phyloP scores from a whole-genome alignment of 2,329 filamentous ascomycete genomes.

The Ascochyta lentis region DNA sequence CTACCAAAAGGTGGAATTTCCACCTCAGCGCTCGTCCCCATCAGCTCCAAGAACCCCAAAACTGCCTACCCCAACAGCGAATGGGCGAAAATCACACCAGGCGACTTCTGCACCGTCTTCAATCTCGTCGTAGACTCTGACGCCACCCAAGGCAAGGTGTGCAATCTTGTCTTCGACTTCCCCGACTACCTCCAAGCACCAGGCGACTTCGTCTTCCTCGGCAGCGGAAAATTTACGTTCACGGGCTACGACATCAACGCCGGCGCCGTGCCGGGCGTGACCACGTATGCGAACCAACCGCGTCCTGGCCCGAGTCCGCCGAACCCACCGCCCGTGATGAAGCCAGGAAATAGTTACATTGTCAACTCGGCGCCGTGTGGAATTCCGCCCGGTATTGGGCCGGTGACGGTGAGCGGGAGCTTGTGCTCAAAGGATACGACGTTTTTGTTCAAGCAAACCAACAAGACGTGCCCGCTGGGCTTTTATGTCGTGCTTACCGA shows the following conservation, averaged over 20 bases:
- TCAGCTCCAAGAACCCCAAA: conserved; percentile 28
- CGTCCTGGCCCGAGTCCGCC: conserved; percentile 25
- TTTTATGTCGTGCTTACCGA: conserved; percentile 38
- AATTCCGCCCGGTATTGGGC: conserved; percentile 25
- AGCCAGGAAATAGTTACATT: conserved; percentile 34
- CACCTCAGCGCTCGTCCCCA: conserved; percentile 29
- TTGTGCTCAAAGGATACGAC: conserved; percentile 33
- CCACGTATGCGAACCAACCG: conserved; percentile 37
- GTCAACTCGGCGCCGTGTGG: conserved; percentile 32
- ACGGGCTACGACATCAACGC: conserved; percentile 31
- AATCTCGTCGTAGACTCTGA: conserved; percentile 33
- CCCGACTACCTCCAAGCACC: conserved; percentile 22
- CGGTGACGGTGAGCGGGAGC: conserved; percentile 27
- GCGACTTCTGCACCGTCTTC: conserved; percentile 42
- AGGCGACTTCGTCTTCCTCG: conserved; percentile 24
- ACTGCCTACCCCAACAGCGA: conserved; percentile 24
- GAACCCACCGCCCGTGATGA: conserved; percentile 25
- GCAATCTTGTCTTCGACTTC: conserved; percentile 42
- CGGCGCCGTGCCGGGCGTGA: conserved; percentile 25
- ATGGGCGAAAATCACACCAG: conserved; percentile 32
- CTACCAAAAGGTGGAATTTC: conserved; percentile 30
- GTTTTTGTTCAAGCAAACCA: conserved; percentile 31
- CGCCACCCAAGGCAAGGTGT: conserved; percentile 34
- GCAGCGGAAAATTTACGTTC: conserved; percentile 33
- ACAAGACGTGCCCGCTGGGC: conserved; percentile 30